Evolutionary conservation across 768 basidiomycete species (phyloP).

Genomic region (Glaciozyma martinii): DNA sequence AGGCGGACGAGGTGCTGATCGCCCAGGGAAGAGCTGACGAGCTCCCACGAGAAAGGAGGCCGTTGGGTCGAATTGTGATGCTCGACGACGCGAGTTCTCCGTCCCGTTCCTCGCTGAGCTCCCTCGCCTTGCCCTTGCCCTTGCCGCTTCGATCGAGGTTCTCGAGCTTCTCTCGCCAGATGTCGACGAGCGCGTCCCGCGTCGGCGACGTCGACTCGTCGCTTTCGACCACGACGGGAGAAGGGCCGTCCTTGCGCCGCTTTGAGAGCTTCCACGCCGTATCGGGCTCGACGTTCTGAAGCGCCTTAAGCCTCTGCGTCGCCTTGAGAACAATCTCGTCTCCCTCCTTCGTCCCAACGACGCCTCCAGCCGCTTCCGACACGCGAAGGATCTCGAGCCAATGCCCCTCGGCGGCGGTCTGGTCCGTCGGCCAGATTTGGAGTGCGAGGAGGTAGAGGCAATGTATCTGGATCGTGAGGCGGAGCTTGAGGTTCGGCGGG

Average conservation of each 20-base stretch:
- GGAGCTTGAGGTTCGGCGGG: background rate
- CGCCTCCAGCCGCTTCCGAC: background rate
- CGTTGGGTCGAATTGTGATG: background rate
- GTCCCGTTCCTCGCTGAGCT: background rate
- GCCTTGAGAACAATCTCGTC: slow-evolving; percentile 22
- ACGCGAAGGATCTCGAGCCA: slow-evolving; percentile 7
- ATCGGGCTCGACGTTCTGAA: background rate
- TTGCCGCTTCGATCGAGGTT: background rate
- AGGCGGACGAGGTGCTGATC: no score
- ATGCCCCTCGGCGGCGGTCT: background rate
- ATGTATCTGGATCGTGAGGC: slow-evolving; percentile 17
- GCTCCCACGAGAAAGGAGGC: no score
- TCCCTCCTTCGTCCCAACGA: slow-evolving; percentile 22
- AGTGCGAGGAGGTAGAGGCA: slow-evolving; percentile 24
- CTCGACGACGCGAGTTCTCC: background rate
- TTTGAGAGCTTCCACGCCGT: slow-evolving; percentile 22
- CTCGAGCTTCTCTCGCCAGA: background rate
- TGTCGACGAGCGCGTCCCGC: slow-evolving; percentile 1
- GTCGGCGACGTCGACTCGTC: background rate
- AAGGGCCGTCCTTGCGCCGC: background rate
- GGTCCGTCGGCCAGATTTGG: slow-evolving; percentile 4
- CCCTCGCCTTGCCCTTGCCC: background rate
- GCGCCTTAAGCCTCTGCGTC: slow-evolving; percentile 4
- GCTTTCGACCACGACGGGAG: no score
- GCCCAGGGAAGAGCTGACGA: no score